Evolutionary conservation across 495 filamentous ascomycete species (phyloP), one percentile per base, ranked within the genome.

Genomic region (Xylaria cubensis): DNA sequence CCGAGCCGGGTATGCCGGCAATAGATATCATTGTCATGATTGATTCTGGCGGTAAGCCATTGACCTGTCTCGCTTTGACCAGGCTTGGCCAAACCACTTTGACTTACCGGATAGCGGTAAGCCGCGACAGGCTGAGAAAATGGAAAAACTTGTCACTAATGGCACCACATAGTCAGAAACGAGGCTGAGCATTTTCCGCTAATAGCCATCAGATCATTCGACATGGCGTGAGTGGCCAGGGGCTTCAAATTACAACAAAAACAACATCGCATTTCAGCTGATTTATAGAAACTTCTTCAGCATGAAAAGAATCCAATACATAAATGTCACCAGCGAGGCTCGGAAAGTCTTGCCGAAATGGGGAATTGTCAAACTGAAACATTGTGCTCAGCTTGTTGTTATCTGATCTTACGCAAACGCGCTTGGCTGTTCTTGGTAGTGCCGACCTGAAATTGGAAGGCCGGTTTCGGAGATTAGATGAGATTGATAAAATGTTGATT

Each of bases 401-500:
- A 66, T 66, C 64, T 66, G 64, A 66, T 66, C 64, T 50, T 34
- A 32, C 41, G 41, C 26, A 15, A 15, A 61, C n/a, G 46, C 64
- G 44, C 44, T 67, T 67, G 65, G 32, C 65, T 56, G 50, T 67
- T 67, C 48, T 17, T 29, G 64, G 64, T n/a, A 53, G 1, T n/a
- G 3, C 48, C 32, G 50, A 9, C 36, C 9, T 36, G 21, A 19
- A 44, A 56, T 4, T 42, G 10, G 10, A 41, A 0, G 48, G 32
- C 69, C 69, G 69, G 32, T 61, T 17, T 71, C 69, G 69, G 68
- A 69, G 67, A 34, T 32, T 46, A 69, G 67, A 69, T 69, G 53
- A 69, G 67, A 69, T 69, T 62, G 67, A 69, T 69, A 69, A 69
- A 62, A 44, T 26, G 17, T 55, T 56, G 58, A 65, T 71, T 58